Percentiles rank a stretch among this genome's conserved stretches.
These are phyloP conservation scores for Schizopora paradoxa DNA, from an alignment of 1,284 basidiomycete genomes.

Conservation along the genomic window DNA sequence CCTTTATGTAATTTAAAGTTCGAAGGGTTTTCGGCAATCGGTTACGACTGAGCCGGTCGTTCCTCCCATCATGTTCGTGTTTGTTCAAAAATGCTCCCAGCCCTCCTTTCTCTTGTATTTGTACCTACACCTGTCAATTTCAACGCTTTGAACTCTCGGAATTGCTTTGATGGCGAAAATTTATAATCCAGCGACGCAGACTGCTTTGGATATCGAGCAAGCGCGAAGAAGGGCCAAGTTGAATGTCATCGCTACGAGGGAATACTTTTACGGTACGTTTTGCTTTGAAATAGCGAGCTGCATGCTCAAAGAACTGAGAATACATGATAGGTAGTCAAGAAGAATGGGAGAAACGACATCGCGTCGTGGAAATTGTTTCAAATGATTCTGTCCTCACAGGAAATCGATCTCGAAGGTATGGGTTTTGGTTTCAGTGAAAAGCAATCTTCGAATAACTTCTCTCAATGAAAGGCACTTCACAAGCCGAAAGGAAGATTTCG, in stretches of 20 bases:
- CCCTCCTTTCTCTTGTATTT: too few relatives aligned
- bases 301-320: background rate
- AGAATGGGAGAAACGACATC: conserved; percentile 44
- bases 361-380: conserved; percentile 45
- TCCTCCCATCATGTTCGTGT: too few relatives aligned
- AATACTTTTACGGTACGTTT: conserved; percentile 46
- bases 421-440: conserved; percentile 1
- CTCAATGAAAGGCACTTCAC: conserved; percentile 46
- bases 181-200: conserved; percentile 43
- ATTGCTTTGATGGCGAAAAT: too few relatives aligned
- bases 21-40: too few relatives aligned
- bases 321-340: conserved; percentile 37
- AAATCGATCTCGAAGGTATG: background rate
- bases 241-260: conserved; percentile 35
- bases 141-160: too few relatives aligned
- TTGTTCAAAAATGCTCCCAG: too few relatives aligned
- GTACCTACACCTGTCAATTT: too few relatives aligned
- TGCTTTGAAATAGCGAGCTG: background rate
- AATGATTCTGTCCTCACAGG: conserved; percentile 51
- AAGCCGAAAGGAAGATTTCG: conserved; percentile 45
- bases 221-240: conserved; percentile 41
- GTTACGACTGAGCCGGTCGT: too few relatives aligned
- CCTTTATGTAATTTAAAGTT: too few relatives aligned
- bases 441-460: too few relatives aligned
- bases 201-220: conserved; percentile 42